phyloP scores from a whole-genome alignment of 2,329 filamentous ascomycete genomes.

The Tolypocladium guangdongense region DNA sequence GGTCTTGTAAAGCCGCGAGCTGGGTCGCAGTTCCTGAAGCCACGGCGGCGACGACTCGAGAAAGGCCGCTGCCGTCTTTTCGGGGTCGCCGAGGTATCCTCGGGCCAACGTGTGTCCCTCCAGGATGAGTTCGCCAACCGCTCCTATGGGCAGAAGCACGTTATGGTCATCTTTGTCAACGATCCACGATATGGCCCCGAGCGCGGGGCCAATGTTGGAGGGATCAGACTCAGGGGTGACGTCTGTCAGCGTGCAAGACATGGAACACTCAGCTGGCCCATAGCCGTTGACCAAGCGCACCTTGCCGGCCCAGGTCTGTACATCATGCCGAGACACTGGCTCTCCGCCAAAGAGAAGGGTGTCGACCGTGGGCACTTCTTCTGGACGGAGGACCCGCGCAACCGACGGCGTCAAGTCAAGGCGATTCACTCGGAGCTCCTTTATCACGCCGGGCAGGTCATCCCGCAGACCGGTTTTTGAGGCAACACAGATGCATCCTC shows the following conservation, averaged over 20 bases:
- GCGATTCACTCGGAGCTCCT: neutral
- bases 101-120: slow-evolving; percentile 33
- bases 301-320: slow-evolving; percentile 1
- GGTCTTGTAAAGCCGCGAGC: slow-evolving; percentile 30
- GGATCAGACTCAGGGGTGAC: neutral
- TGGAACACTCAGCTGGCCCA: slow-evolving; percentile 4
- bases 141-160: slow-evolving; percentile 17
- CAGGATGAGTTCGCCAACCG: slow-evolving; percentile 24
- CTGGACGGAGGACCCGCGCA: neutral
- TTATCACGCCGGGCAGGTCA: neutral
- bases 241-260: slow-evolving; percentile 1
- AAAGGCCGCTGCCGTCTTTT: slow-evolving; percentile 32
- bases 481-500: slow-evolving; percentile 3
- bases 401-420: slow-evolving; percentile 1
- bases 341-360: slow-evolving; percentile 2
- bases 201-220: neutral
- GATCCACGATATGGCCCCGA: slow-evolving; percentile 14
- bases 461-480: neutral
- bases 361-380: neutral
- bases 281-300: slow-evolving; percentile 2
- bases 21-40: neutral
- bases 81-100: slow-evolving; percentile 35
- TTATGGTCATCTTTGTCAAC: slow-evolving; percentile 17
- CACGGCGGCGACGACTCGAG: slow-evolving; percentile 27
- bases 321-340: neutral